Percentiles rank a stretch among this genome's conserved stretches.
These are phyloP conservation scores for Musa acuminata DNA, from an alignment of 176 grass and related monocot genomes.

Conservation along the genomic window DNA sequence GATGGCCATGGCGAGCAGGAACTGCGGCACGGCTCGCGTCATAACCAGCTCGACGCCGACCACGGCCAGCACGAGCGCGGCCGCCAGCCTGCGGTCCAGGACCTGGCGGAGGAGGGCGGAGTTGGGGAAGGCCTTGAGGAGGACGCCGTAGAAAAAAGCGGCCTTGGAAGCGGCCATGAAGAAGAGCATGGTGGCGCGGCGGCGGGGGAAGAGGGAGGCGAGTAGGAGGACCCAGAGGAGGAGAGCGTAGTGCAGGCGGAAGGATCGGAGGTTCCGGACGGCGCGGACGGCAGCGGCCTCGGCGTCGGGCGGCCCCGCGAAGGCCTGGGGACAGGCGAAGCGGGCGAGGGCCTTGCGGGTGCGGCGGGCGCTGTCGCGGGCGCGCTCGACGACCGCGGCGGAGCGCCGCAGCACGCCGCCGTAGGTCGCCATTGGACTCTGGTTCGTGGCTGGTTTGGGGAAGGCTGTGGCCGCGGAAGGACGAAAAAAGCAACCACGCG, in stretches of 20 bases:
- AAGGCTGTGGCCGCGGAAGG: no score
- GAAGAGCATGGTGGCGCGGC: slow-evolving; percentile 52
- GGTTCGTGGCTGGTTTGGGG: not conserved
- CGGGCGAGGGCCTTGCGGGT: slow-evolving; percentile 27
- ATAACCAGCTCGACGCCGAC: slow-evolving; percentile 51
- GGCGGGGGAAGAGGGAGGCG: slow-evolving; percentile 39
- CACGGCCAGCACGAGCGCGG: slow-evolving; percentile 37
- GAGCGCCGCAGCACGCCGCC: slow-evolving; percentile 48
- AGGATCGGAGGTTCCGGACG: slow-evolving; percentile 58
- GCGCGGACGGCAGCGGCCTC: slow-evolving; percentile 66
- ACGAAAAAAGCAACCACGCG: not conserved
- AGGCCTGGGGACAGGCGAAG: slow-evolving; percentile 47
- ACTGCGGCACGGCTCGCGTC: slow-evolving; percentile 39
- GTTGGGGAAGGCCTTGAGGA: slow-evolving; percentile 51
- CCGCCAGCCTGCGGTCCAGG: slow-evolving; percentile 50
- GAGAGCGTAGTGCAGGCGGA: slow-evolving; percentile 55
- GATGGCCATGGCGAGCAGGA: slow-evolving; percentile 33
- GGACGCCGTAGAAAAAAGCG: slow-evolving; percentile 48
- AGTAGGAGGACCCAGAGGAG: slow-evolving; percentile 60
- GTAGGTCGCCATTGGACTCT: slow-evolving; percentile 18
- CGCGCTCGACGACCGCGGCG: slow-evolving; percentile 32
- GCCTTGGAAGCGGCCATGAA: slow-evolving; percentile 75
- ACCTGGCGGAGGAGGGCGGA: slow-evolving; percentile 48
- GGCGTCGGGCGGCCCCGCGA: slow-evolving; percentile 43
- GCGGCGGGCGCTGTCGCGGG: slow-evolving; percentile 35